Conservation (phyloP, 768 basidiomycete genomes). For the Leccinum pellstonianum region DNA sequence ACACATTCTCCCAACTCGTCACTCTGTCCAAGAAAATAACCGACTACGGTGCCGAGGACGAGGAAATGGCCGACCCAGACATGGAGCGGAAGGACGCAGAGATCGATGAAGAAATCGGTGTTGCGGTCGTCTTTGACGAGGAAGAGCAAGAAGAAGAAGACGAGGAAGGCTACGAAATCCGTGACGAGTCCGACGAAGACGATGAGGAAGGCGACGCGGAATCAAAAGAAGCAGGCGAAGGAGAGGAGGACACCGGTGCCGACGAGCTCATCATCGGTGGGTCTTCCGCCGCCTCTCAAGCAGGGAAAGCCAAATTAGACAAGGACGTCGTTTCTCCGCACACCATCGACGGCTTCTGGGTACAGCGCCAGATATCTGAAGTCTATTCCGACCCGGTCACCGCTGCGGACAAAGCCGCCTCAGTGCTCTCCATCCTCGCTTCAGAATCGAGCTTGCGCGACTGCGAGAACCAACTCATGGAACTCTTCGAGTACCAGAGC, state of each 20-base stretch:
- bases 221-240: constrained; percentile 41
- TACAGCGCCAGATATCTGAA: constrained; percentile 89
- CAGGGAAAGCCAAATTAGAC: constrained; percentile 55
- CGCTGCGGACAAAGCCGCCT: constrained; percentile 84
- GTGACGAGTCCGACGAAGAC: constrained; percentile 77
- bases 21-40: constrained; percentile 92
- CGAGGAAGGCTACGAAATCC: constrained; percentile 84
- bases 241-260: constrained; percentile 48
- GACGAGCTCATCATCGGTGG: constrained; percentile 82
- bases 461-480: constrained; percentile 95
- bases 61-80: constrained; percentile 73
- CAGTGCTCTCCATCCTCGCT: constrained; percentile 80
- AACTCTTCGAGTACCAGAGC: constrained; percentile 90
- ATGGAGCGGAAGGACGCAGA: constrained; percentile 80
- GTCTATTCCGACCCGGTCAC: constrained; percentile 94
- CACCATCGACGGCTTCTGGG: constrained; percentile 96
- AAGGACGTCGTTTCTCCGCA: constrained; percentile 86
- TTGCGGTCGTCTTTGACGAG: constrained; percentile 96
- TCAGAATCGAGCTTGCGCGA: constrained; percentile 88
- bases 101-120: constrained; percentile 96
- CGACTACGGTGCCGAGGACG: constrained; percentile 90
- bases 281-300: constrained; percentile 48
- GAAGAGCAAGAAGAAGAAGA: constrained; percentile 95
- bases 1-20: constrained; percentile 80
- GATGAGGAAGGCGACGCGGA: constrained; percentile 55